Conservation (phyloP, 2,329 filamentous ascomycete genomes). For the Exophiala spinifera region DNA sequence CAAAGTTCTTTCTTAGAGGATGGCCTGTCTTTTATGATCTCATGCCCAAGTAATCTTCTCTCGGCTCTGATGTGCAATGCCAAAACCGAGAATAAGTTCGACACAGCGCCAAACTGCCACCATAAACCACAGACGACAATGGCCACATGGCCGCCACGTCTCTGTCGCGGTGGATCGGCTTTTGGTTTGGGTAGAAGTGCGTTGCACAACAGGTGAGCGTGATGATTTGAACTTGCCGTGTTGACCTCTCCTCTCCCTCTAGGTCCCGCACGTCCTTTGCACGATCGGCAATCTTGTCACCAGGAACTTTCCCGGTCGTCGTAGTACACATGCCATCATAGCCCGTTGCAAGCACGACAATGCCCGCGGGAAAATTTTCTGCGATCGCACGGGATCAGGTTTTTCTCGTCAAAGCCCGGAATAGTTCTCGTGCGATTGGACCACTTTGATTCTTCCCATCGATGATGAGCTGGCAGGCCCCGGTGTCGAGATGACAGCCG, state of each 20-base stretch:
- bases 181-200: background rate
- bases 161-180: background rate
- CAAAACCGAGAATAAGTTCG: conserved; percentile 57
- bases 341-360: conserved; percentile 62
- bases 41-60: no score
- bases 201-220: background rate
- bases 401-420: conserved; percentile 37
- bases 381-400: conserved; percentile 5
- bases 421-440: conserved; percentile 47
- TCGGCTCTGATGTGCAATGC: conserved; percentile 51
- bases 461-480: conserved; percentile 50
- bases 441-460: conserved; percentile 61
- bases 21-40: no score
- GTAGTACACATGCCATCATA: conserved; percentile 65
- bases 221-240: conserved; percentile 29
- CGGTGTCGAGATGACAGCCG: conserved; percentile 56
- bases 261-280: conserved; percentile 61
- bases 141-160: conserved; percentile 57
- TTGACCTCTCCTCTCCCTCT: conserved; percentile 55
- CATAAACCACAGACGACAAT: conserved; percentile 65
- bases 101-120: conserved; percentile 62
- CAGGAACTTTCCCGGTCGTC: conserved; percentile 59
- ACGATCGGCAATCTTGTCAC: conserved; percentile 57
- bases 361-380: conserved; percentile 48
- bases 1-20: no score